These are phyloP conservation scores for Blastobotrys persicus DNA, from an alignment of 1,139 yeast species.

Conservation along the genomic window DNA sequence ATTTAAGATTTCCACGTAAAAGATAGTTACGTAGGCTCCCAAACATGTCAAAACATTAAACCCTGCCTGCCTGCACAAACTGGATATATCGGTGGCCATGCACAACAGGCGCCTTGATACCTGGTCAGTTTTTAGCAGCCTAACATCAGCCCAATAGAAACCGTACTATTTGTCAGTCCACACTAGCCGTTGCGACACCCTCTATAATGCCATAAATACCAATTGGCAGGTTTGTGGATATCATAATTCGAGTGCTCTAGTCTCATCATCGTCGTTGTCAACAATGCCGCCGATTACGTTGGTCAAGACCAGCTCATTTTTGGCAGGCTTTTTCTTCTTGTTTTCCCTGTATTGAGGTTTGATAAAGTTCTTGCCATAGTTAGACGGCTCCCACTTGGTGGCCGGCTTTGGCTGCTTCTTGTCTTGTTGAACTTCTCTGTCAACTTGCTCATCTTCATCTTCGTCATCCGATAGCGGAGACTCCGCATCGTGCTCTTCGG, in stretches of 20 bases:
- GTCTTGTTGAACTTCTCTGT: slow-evolving; percentile 18
- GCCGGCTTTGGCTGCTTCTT: slow-evolving; percentile 18
- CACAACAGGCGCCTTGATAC: too few species aligned
- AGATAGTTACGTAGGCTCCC: neutral
- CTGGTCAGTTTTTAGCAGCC: too few species aligned
- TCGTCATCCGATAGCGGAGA: slow-evolving; percentile 19
- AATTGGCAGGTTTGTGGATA: neutral
- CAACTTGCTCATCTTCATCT: slow-evolving; percentile 23
- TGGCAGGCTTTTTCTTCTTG: neutral
- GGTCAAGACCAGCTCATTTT: slow-evolving; percentile 3
- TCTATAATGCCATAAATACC: too few species aligned
- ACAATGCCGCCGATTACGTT: slow-evolving; percentile 16
- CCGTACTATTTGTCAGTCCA: too few species aligned
- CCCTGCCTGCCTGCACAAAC: too few species aligned
- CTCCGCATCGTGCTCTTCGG: slow-evolving; percentile 36
- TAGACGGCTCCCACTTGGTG: slow-evolving; percentile 28
- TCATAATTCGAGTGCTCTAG: slow-evolving; percentile 22
- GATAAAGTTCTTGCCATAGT: slow-evolving; percentile 37
- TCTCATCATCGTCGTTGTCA: slow-evolving; percentile 25
- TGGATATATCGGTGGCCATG: too few species aligned
- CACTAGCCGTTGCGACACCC: too few species aligned
- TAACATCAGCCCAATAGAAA: too few species aligned
- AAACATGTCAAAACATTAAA: too few species aligned
- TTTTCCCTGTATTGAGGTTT: slow-evolving; percentile 21
- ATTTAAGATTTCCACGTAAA: too few species aligned